Evolutionary conservation across 257 asterid species (phyloP).

Genomic region (Euphrasia confusa): DNA sequence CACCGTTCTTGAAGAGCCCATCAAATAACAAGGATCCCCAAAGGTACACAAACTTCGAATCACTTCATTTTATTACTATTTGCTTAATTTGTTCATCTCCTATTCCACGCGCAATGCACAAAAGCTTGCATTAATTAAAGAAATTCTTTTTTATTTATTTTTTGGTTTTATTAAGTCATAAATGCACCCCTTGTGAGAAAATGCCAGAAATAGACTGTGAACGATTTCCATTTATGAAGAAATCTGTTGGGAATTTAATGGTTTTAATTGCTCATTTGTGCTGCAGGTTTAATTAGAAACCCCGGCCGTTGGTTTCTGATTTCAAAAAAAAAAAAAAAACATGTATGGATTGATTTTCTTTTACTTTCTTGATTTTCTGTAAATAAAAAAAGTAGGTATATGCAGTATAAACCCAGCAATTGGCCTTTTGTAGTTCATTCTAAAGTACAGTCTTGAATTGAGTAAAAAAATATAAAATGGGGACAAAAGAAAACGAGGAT

Average conservation of each 20-base stretch:
- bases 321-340: not conserved
- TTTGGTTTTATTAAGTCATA: not conserved
- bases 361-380: constrained; percentile 5
- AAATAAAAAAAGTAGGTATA: constrained; percentile 7
- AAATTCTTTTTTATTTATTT: not conserved
- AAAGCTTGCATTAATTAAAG: not conserved
- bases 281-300: constrained; percentile 5
- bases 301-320: not conserved
- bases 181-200: not conserved
- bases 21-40: constrained; percentile 16
- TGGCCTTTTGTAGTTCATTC: not conserved
- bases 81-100: not conserved
- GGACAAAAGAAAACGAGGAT: constrained; percentile 35
- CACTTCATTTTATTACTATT: not conserved
- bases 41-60: constrained; percentile 22
- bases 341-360: not conserved
- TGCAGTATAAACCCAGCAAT: constrained; percentile 19
- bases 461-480: constrained; percentile 20
- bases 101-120: constrained; percentile 1
- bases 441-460: too few species aligned
- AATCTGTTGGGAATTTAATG: constrained; percentile 9
- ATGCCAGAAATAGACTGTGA: not conserved
- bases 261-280: constrained; percentile 16
- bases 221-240: constrained; percentile 19
- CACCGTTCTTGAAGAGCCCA: constrained; percentile 21